Percentiles rank a stretch among this genome's conserved stretches.
phyloP scores from a whole-genome alignment of 169 alveolate genomes.

The Plasmodium malariae region DNA sequence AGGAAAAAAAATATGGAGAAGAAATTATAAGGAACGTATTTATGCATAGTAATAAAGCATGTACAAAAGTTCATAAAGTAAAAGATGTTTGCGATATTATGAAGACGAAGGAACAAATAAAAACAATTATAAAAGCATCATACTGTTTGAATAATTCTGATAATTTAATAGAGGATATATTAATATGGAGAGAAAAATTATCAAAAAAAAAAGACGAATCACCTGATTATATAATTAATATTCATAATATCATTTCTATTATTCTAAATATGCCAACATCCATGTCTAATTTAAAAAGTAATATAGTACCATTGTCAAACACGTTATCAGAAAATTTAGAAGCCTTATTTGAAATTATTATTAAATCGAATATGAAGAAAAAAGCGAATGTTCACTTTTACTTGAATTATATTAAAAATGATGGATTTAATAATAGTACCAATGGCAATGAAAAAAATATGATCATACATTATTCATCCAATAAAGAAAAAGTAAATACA shows the following conservation, averaged over 20 bases:
- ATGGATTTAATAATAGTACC: not conserved
- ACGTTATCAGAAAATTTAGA: slow-evolving; percentile 57
- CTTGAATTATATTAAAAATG: slow-evolving; percentile 21
- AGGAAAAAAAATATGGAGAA: slow-evolving; percentile 50
- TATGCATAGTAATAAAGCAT: slow-evolving; percentile 38
- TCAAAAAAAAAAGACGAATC: slow-evolving; percentile 44
- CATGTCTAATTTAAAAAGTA: slow-evolving; percentile 54
- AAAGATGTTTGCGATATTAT: slow-evolving; percentile 29
- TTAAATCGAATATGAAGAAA: slow-evolving; percentile 35
- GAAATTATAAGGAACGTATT: slow-evolving; percentile 36
- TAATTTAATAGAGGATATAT: slow-evolving; percentile 36
- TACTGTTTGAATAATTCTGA: slow-evolving; percentile 17
- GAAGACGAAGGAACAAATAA: slow-evolving; percentile 53
- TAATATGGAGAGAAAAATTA: slow-evolving; percentile 49
- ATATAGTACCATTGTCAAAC: slow-evolving; percentile 46
- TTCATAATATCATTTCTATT: slow-evolving; percentile 63
- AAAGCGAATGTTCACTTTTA: slow-evolving; percentile 27
- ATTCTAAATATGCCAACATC: slow-evolving; percentile 56
- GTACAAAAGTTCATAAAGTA: slow-evolving; percentile 5
- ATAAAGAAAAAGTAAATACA: not conserved
- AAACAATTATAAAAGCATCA: slow-evolving; percentile 55
- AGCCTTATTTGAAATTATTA: slow-evolving; percentile 36
- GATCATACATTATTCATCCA: not conserved
- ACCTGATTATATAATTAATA: slow-evolving; percentile 56
- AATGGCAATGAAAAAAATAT: slow-evolving; percentile 18